Conservation (phyloP, 345 rosid genomes). For the Passiflora organensis region DNA sequence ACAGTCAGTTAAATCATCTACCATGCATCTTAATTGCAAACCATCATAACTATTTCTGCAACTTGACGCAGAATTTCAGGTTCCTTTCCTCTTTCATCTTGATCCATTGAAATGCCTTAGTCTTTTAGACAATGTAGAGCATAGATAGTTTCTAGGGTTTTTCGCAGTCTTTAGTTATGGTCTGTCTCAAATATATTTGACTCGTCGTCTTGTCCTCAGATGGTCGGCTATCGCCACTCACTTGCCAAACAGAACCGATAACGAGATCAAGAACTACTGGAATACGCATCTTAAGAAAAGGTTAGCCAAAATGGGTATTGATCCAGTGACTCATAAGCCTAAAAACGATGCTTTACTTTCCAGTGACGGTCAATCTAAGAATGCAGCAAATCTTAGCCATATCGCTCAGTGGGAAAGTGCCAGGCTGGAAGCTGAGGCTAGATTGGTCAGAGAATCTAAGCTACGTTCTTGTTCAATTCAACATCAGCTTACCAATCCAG, state of each 20-base stretch:
- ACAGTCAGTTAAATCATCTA: constrained; percentile 1
- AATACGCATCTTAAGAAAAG: constrained; percentile 6
- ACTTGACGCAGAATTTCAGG: neutral
- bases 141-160: constrained; percentile 10
- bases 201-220: constrained; percentile 15
- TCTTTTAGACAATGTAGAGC: constrained; percentile 10
- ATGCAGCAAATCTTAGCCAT: constrained; percentile 72
- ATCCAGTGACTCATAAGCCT: constrained; percentile 1
- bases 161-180: constrained; percentile 7
- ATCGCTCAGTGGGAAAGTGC: constrained; percentile 98
- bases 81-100: constrained; percentile 3
- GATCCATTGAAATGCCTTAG: constrained; percentile 5
- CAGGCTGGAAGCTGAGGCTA: constrained; percentile 82
- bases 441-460: constrained; percentile 40
- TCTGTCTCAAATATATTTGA: neutral
- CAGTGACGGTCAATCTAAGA: constrained; percentile 20
- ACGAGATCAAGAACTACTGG: constrained; percentile 9
- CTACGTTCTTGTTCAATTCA: constrained; percentile 23
- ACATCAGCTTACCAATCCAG: too few species aligned
- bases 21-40: neutral
- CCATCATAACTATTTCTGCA: neutral
- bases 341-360: constrained; percentile 20
- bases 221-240: constrained; percentile 6
- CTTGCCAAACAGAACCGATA: constrained; percentile 6
- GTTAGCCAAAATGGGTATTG: neutral